Evolutionary conservation across 371 early-diverging fungal species (phyloP).

Genomic region (Cokeromyces recurvatus): DNA sequence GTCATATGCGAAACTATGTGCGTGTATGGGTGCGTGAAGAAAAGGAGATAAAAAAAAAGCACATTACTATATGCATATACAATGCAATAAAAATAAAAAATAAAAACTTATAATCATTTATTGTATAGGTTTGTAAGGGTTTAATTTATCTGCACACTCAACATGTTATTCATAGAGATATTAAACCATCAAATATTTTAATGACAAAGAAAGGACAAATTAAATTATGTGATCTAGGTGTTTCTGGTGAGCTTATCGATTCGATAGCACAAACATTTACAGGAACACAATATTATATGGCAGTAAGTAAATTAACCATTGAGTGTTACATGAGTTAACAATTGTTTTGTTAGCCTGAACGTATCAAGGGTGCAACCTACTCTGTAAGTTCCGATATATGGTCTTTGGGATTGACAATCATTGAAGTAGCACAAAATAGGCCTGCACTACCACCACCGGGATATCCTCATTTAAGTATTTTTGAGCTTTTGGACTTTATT

Average conservation of each 20-base stretch:
- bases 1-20: no score
- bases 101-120: not conserved
- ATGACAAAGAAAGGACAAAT: constrained; percentile 80
- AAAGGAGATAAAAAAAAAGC: no score
- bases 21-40: no score
- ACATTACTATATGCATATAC: no score
- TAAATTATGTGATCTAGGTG: constrained; percentile 96
- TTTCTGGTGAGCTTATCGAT: constrained; percentile 85
- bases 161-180: constrained; percentile 87
- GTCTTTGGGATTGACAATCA: constrained; percentile 88
- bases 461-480: constrained; percentile 64
- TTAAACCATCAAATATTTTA: constrained; percentile 91
- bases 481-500: constrained; percentile 89
- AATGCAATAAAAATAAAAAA: not conserved
- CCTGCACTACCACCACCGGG: constrained; percentile 80
- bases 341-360: constrained; percentile 72
- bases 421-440: constrained; percentile 88
- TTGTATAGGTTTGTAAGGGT: constrained; percentile 61
- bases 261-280: constrained; percentile 93
- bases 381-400: constrained; percentile 91
- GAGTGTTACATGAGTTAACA: no score
- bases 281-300: constrained; percentile 78
- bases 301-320: no score
- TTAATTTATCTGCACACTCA: constrained; percentile 73
- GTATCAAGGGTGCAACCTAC: constrained; percentile 88